Conservation (phyloP, 2,329 filamentous ascomycete genomes). For the Xylaria sp. region DNA sequence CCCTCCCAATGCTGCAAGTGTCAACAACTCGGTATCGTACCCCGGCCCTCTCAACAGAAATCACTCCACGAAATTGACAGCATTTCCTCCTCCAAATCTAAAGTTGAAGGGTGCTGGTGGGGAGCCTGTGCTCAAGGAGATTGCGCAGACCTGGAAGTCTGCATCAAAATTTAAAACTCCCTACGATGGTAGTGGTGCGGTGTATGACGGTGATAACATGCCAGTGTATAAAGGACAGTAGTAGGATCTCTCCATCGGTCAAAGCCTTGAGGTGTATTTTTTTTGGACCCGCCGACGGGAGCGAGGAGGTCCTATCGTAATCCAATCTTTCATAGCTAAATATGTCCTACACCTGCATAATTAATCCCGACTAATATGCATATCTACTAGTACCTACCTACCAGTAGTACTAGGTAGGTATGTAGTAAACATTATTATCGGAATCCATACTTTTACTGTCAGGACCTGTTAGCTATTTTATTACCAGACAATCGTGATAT, state of each 20-base stretch:
- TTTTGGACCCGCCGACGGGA: neutral
- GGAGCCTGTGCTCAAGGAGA: conserved; percentile 50
- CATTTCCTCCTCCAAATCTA: conserved; percentile 56
- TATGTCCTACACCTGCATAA: neutral
- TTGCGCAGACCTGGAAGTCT: conserved; percentile 50
- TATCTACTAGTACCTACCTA: too few species aligned
- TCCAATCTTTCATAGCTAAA: conserved; percentile 4
- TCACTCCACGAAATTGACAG: conserved; percentile 47
- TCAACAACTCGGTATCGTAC: conserved; percentile 58
- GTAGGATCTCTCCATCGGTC: conserved; percentile 30
- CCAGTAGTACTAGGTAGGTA: too few species aligned
- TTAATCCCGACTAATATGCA: neutral
- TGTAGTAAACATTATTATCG: neutral
- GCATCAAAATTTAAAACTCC: conserved; percentile 51
- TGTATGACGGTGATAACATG: conserved; percentile 55
- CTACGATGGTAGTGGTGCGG: conserved; percentile 58
- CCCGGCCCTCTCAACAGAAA: conserved; percentile 54
- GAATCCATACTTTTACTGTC: neutral
- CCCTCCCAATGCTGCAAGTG: conserved; percentile 50
- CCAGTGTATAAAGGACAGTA: conserved; percentile 55
- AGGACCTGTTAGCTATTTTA: neutral
- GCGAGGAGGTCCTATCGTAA: neutral
- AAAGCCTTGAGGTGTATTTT: neutral
- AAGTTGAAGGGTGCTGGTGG: conserved; percentile 58
- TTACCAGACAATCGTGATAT: neutral